A percentile compares a stretch with the other conserved stretches of the same genome.
These are phyloP conservation scores for Moesziomyces sp. DNA, from an alignment of 1,284 basidiomycete genomes.

Conservation along the genomic window DNA sequence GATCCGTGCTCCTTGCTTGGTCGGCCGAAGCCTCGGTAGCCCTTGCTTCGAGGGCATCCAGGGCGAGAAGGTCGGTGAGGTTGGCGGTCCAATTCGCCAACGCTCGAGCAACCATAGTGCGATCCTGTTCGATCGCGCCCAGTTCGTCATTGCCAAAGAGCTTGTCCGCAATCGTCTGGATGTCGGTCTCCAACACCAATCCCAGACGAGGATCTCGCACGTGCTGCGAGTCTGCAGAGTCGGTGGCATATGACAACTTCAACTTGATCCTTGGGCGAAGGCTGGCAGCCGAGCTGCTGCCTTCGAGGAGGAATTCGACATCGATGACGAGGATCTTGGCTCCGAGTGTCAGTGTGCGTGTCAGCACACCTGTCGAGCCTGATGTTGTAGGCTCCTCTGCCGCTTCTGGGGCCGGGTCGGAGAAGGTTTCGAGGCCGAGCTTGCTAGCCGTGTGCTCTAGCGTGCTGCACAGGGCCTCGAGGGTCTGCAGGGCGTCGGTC, in stretches of 20 bases:
- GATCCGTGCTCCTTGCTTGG: conserved; percentile 15
- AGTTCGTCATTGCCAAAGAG: conserved; percentile 20
- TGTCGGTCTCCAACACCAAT: conserved; percentile 24
- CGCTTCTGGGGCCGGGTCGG: conserved; percentile 29
- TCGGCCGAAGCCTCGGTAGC: conserved; percentile 15
- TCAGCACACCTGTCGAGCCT: not conserved
- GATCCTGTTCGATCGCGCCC: conserved; percentile 11
- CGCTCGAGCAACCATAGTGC: conserved; percentile 11
- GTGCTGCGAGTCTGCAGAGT: conserved; percentile 26
- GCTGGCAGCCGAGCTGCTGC: not conserved
- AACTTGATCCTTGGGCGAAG: conserved; percentile 26
- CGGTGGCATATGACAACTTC: conserved; percentile 47
- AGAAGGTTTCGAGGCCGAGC: conserved; percentile 47
- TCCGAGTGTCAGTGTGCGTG: conserved; percentile 39
- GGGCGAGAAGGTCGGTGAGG: conserved; percentile 25
- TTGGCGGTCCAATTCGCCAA: conserved; percentile 30
- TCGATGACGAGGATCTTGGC: conserved; percentile 54
- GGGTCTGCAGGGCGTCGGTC: conserved; percentile 12
- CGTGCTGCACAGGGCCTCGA: conserved; percentile 32
- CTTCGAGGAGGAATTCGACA: conserved; percentile 29
- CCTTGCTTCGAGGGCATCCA: conserved; percentile 30
- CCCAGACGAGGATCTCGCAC: conserved; percentile 34
- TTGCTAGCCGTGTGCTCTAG: conserved; percentile 23
- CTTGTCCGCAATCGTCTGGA: conserved; percentile 30
- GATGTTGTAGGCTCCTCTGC: not conserved